These are phyloP conservation scores for Trichophyton schoenleinii DNA, from an alignment of 2,329 filamentous ascomycete species.

Conservation along the genomic window DNA sequence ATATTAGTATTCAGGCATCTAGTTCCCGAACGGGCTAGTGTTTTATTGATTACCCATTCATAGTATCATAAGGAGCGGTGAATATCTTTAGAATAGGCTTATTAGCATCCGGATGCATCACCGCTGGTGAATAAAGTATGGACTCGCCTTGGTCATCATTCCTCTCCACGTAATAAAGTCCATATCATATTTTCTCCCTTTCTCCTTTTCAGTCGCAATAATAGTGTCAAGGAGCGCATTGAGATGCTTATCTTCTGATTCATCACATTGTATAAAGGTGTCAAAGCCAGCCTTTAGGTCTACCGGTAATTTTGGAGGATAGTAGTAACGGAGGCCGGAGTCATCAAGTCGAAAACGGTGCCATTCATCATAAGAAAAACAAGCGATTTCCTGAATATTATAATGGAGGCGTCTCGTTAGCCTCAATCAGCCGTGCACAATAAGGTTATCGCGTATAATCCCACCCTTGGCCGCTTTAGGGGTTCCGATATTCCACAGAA, in stretches of 20 bases:
- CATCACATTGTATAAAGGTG: conserved; percentile 69
- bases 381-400: conserved; percentile 63
- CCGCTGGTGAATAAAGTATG: background rate
- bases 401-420: conserved; percentile 7
- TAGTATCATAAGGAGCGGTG: conserved; percentile 66
- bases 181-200: conserved; percentile 55
- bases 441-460: conserved; percentile 9
- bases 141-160: conserved; percentile 87
- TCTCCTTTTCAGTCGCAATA: conserved; percentile 56
- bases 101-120: background rate
- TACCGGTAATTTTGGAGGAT: conserved; percentile 56
- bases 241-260: conserved; percentile 72
- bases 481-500: conserved; percentile 57
- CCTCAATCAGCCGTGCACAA: background rate
- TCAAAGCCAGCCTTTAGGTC: conserved; percentile 74
- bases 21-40: conserved; percentile 5
- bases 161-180: conserved; percentile 88
- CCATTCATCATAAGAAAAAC: conserved; percentile 82
- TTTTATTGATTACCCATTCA: conserved; percentile 51
- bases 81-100: conserved; percentile 54
- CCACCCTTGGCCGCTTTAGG: conserved; percentile 62
- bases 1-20: conserved; percentile 3
- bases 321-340: conserved; percentile 77
- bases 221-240: conserved; percentile 71
- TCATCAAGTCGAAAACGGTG: conserved; percentile 65